Conservation (phyloP, 257 asterid species). For the Solanum neorickii region DNA sequence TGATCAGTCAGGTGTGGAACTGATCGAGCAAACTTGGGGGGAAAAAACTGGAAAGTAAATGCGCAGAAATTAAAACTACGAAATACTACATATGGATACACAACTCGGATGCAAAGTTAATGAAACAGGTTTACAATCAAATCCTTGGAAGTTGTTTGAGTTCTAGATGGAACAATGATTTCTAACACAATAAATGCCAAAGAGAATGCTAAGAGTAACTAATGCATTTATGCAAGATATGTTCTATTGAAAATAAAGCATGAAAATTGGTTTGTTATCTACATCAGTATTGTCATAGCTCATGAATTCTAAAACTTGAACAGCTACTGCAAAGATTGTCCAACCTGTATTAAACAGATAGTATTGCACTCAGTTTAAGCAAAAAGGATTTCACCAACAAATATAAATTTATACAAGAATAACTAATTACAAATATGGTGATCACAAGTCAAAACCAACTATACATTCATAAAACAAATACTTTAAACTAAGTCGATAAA, state of each 20-base stretch:
- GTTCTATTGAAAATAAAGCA: not conserved
- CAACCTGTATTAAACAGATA: not conserved
- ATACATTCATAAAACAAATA: not conserved
- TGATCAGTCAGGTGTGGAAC: constrained; percentile 14
- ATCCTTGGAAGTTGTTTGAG: not conserved
- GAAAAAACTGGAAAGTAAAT: constrained; percentile 44
- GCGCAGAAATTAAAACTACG: not conserved
- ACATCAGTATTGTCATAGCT: not conserved
- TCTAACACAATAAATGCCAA: not conserved
- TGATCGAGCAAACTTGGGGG: constrained; percentile 30
- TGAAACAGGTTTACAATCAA: not conserved
- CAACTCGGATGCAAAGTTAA: not conserved
- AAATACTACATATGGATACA: not conserved
- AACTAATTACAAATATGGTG: not conserved
- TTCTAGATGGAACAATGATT: not conserved
- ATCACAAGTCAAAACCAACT: not conserved
- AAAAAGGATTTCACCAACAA: not conserved
- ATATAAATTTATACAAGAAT: not conserved
- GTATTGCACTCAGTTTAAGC: not conserved
- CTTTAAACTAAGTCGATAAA: not conserved
- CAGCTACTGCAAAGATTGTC: not conserved
- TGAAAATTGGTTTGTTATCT: not conserved
- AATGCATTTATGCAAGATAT: not conserved
- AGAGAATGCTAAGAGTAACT: not conserved
- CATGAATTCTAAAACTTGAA: not conserved